Evolutionary conservation across 1,284 basidiomycete species (phyloP), one percentile per base, ranked within the genome.

Genomic region (Rhodotorula mucilaginosa): DNA sequence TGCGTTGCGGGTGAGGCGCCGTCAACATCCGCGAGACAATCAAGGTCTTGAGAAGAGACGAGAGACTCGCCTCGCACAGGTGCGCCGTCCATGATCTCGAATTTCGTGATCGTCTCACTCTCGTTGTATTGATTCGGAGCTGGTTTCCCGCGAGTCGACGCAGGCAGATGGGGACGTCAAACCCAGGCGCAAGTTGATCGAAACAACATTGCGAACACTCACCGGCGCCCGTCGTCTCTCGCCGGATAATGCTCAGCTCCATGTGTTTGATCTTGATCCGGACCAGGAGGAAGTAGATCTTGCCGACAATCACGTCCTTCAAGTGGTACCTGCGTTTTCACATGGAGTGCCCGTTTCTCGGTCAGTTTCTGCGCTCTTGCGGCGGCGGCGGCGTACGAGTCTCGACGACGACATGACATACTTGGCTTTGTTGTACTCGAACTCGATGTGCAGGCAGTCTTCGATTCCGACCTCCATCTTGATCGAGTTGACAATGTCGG

Each of bases 401-500:
- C 56, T 7, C 34, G 34, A 21, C 29, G 5, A 10, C 56, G 19
- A 16, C 15, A 21, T 3, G 10, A 84, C 89, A 74, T 74, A 92
- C 93, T 98, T 98, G 70, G 94, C 97, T 82, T 98, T 98, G 86
- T 99, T 98, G 84, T 99, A 98, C 83, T 99, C 96, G 79, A 99
- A 98, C 82, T 99, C 96, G 79, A 99, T 99, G 81, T 99, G 96
- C 77, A 98, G 83, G 82, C 96, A 98, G 80, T 99, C 96, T 81
- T 98, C 96, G 74, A 99, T 98, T 23, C 96, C 96, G 51, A 99
- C 97, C 82, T 99, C 96, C 97, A 99, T 99, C 86, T 97, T 98
- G 84, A 98, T 97, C 48, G 92, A 90, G 80, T 95, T 96, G 83
- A 97, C 98, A 77, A 88, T 91, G 81, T 99, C 97, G 68, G 96